Evolutionary conservation across 2,329 filamentous ascomycete genomes (phyloP).

Genomic region (Cadophora sp.): DNA sequence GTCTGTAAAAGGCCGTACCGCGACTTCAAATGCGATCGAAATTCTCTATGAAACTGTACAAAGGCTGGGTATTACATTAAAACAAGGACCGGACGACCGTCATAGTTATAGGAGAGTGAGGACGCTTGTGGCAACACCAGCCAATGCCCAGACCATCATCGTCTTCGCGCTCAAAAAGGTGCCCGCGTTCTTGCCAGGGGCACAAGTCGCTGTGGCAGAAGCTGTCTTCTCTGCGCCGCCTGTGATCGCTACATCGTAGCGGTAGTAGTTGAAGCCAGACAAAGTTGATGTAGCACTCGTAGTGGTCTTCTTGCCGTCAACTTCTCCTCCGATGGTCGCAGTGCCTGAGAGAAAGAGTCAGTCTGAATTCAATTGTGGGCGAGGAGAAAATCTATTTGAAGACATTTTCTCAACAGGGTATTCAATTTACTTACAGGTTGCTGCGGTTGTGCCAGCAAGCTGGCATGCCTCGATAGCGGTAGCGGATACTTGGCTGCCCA

Average conservation of each 20-base stretch:
- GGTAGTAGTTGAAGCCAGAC: conserved; percentile 7
- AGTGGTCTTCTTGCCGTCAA: conserved; percentile 5
- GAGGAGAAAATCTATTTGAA: background rate
- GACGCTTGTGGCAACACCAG: conserved; percentile 5
- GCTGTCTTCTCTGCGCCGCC: conserved; percentile 23
- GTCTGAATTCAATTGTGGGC: background rate
- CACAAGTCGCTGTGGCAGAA: conserved; percentile 15
- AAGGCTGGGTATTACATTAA: background rate
- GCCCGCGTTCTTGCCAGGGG: background rate
- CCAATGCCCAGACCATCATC: conserved; percentile 17
- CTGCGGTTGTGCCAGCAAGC: conserved; percentile 16
- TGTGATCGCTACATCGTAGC: conserved; percentile 22
- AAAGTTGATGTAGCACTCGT: background rate
- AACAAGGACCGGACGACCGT: no score
- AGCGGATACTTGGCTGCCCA: conserved; percentile 4
- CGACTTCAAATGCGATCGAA: background rate
- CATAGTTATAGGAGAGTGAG: background rate
- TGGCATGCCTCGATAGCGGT: conserved; percentile 15
- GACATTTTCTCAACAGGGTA: background rate
- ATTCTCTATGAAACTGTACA: background rate
- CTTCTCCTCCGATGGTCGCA: conserved; percentile 13
- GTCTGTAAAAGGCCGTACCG: background rate
- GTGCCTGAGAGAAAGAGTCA: conserved; percentile 5
- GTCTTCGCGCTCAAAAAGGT: background rate
- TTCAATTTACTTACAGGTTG: conserved; percentile 17